These are phyloP conservation scores for Posidonia oceanica DNA, from an alignment of 116 monocot genomes.

Conservation along the genomic window DNA sequence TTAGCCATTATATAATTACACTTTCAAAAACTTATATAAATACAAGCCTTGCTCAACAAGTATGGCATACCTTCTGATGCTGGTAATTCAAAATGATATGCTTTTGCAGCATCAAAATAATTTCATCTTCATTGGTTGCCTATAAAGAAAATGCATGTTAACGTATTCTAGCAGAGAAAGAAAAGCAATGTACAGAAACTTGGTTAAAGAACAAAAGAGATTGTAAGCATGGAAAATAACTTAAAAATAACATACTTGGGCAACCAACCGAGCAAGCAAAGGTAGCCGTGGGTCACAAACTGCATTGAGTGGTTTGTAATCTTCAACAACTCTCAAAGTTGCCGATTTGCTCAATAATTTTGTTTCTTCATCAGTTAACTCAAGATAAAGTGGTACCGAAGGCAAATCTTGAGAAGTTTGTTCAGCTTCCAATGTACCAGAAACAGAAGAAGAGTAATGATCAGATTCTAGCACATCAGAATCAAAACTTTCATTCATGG, in stretches of 20 bases:
- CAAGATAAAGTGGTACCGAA: slow-evolving; percentile 38
- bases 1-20: neutral
- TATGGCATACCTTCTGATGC: slow-evolving; percentile 55
- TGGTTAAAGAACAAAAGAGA: neutral
- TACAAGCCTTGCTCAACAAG: neutral
- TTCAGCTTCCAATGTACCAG: slow-evolving; percentile 24
- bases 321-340: slow-evolving; percentile 49
- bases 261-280: slow-evolving; percentile 68
- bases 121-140: slow-evolving; percentile 48
- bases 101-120: slow-evolving; percentile 42
- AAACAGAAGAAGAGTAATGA: slow-evolving; percentile 21
- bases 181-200: neutral
- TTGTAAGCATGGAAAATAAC: slow-evolving; percentile 4
- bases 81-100: slow-evolving; percentile 69
- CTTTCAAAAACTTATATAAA: neutral
- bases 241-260: slow-evolving; percentile 39
- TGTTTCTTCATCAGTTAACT: slow-evolving; percentile 50
- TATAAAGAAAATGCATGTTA: slow-evolving; percentile 15
- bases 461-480: slow-evolving; percentile 32
- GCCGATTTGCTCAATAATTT: slow-evolving; percentile 33
- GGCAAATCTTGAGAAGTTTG: slow-evolving; percentile 42
- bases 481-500: slow-evolving; percentile 30
- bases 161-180: neutral
- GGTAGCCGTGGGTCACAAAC: slow-evolving; percentile 28
- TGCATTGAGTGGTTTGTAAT: slow-evolving; percentile 24